phyloP scores from a whole-genome alignment of 164 flowering plant genomes.

The Warburgia ugandensis region DNA sequence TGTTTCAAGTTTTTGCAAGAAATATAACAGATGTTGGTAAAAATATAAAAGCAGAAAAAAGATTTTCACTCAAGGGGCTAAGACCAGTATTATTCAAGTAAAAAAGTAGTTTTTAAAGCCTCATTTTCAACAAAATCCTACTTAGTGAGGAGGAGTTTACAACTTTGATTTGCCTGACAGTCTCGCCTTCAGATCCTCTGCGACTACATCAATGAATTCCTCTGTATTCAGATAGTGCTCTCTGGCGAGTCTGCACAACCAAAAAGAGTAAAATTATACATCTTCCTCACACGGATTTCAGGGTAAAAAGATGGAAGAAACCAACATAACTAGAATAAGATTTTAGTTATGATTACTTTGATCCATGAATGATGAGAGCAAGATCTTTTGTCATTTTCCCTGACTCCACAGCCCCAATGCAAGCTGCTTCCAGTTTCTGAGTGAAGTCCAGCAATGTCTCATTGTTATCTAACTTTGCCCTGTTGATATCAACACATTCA shows the following conservation, averaged over 20 bases:
- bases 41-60: too few relatives aligned
- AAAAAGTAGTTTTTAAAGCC: too few relatives aligned
- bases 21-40: too few relatives aligned
- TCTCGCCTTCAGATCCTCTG: slow-evolving; percentile 63
- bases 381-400: slow-evolving; percentile 99
- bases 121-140: neutral
- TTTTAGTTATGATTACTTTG: slow-evolving; percentile 47
- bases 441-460: slow-evolving; percentile 53
- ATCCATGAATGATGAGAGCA: slow-evolving; percentile 77
- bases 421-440: slow-evolving; percentile 83
- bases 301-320: neutral
- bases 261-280: too few relatives aligned
- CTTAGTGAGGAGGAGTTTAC: slow-evolving; percentile 10
- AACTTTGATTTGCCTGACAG: slow-evolving; percentile 35
- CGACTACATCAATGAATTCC: slow-evolving; percentile 92
- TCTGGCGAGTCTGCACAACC: slow-evolving; percentile 48
- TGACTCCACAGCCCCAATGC: slow-evolving; percentile 69
- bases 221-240: slow-evolving; percentile 74
- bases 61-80: too few relatives aligned
- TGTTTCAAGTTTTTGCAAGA: too few relatives aligned
- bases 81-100: too few relatives aligned
- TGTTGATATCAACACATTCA: slow-evolving; percentile 13
- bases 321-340: slow-evolving; percentile 6
- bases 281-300: neutral
- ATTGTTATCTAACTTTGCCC: slow-evolving; percentile 84